Percentiles rank a stretch among this genome's conserved stretches.
Conservation (phyloP, 2,329 filamentous ascomycete genomes). For the Aspergillus sergii region DNA sequence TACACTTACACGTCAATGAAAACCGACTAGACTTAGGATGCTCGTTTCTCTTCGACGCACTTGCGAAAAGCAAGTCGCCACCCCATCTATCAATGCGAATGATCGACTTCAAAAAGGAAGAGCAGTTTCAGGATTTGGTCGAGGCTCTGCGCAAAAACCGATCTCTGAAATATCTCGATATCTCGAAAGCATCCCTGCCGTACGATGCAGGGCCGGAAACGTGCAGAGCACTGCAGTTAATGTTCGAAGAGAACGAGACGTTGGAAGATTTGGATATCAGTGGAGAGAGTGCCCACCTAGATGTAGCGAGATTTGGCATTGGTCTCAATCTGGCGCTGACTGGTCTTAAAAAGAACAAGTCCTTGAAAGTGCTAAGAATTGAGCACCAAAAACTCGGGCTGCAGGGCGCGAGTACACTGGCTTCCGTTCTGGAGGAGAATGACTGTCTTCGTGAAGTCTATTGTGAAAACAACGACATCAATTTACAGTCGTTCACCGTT, state of each 20-base stretch:
- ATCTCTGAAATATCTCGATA: constrained; percentile 66
- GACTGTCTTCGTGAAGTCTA: constrained; percentile 64
- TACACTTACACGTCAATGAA: constrained; percentile 69
- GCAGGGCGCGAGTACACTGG: constrained; percentile 69
- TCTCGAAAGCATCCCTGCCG: constrained; percentile 70
- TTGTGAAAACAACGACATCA: constrained; percentile 73
- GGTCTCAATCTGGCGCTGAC: constrained; percentile 68
- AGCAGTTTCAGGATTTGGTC: constrained; percentile 65
- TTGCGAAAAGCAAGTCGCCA: constrained; percentile 59
- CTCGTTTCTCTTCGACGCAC: constrained; percentile 45
- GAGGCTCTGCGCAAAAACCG: constrained; percentile 64
- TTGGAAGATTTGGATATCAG: constrained; percentile 70
- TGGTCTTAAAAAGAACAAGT: constrained; percentile 65
- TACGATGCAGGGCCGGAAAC: constrained; percentile 70
- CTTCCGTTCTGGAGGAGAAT: constrained; percentile 69
- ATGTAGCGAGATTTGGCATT: constrained; percentile 69
- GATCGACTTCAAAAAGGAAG: constrained; percentile 69
- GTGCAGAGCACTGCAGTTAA: constrained; percentile 62
- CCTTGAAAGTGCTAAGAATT: constrained; percentile 64
- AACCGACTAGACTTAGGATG: constrained; percentile 53
- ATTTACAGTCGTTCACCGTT: constrained; percentile 69
- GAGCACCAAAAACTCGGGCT: constrained; percentile 70
- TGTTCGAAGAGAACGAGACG: constrained; percentile 69
- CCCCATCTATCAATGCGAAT: constrained; percentile 67
- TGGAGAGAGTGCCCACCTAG: constrained; percentile 71